Base-by-base conservation (phyloP, 257 asterid species). In the Gynochthodes officinalis region DNA sequence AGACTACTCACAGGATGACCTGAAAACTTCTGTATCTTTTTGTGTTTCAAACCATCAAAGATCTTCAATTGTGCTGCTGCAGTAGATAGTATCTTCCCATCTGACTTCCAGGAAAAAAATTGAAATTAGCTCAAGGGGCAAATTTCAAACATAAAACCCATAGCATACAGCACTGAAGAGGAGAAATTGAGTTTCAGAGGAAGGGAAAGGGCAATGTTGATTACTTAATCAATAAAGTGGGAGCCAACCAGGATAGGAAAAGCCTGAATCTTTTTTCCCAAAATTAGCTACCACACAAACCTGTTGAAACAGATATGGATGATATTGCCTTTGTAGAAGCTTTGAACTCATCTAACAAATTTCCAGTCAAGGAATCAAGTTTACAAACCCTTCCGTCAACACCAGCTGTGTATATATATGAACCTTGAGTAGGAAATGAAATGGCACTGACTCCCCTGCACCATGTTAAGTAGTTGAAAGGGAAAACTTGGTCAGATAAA, bases 1-100 rank as follows among this genome's bases (percentile, higher is more conserved):
- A 79, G 19, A 77, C 63, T 69, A 83, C 97, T 87, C 81, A 94
- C 98, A 21, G 98, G 97, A 78, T 94, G 98, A 77, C 98, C 98
- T 21, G 97, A 86, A 82, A 91, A 94, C 74, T 86, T 94, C 76
- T 89, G 97, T 77, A 94, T 73, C 84, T 85, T 94, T 87, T 87
- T 88, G 73, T 83, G 88, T 69, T 83, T 86, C 43, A 82, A 71
- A 64, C 80, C 82, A 78, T 85, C 85, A 84, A 89, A 80, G 70
- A 94, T 79, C 86, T 88, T 94, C 80, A 94, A 55, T 75, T 88
- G 93, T 81, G 89, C 89, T 15, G 91, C 86, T 4, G 97, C 98
- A 60, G 96, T 82, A 64, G 97, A 97, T 80, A 91, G 62, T 82
- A 73, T 75, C 67, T 80, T 88, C 81, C 98, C 98, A 84, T 91